Evolutionary conservation across 352 stramenopile genomes (phyloP).

Genomic region (Blastocystis sp.): DNA sequence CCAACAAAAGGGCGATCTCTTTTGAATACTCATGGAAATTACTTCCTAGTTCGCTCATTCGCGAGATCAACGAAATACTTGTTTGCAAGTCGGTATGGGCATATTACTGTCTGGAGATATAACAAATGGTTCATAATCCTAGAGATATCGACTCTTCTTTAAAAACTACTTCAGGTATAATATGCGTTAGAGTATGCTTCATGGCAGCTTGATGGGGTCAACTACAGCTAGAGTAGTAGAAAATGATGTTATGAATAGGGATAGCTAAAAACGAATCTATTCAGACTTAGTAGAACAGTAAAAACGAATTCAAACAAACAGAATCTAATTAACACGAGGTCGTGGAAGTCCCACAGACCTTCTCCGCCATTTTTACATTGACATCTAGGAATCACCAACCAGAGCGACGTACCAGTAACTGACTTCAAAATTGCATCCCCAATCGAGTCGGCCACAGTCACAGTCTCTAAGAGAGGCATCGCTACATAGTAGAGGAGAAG

Average conservation of each 20-base stretch:
- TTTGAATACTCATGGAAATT: conserved; percentile 34
- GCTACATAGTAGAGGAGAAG: too few species aligned
- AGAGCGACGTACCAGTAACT: too few species aligned
- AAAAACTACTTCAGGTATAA: background rate
- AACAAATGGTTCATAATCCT: background rate
- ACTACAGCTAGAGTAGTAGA: too few species aligned
- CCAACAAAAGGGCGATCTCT: conserved; percentile 10
- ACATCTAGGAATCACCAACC: background rate
- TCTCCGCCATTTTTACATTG: background rate
- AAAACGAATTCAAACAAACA: background rate
- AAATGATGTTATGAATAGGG: background rate
- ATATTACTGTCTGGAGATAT: background rate
- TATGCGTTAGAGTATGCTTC: background rate
- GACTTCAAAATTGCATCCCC: too few species aligned
- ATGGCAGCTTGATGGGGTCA: background rate
- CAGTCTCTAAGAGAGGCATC: too few species aligned
- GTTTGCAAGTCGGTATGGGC: background rate
- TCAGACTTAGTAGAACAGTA: background rate
- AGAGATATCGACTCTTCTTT: background rate
- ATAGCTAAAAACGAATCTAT: background rate
- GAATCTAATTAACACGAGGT: background rate
- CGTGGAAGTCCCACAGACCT: background rate
- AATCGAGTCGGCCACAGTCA: too few species aligned
- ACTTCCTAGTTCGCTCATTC: background rate
- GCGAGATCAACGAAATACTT: background rate